Percentiles rank a stretch among this genome's conserved stretches.
Conservation (phyloP, 2,329 filamentous ascomycete genomes). For the Beauveria medogensis region DNA sequence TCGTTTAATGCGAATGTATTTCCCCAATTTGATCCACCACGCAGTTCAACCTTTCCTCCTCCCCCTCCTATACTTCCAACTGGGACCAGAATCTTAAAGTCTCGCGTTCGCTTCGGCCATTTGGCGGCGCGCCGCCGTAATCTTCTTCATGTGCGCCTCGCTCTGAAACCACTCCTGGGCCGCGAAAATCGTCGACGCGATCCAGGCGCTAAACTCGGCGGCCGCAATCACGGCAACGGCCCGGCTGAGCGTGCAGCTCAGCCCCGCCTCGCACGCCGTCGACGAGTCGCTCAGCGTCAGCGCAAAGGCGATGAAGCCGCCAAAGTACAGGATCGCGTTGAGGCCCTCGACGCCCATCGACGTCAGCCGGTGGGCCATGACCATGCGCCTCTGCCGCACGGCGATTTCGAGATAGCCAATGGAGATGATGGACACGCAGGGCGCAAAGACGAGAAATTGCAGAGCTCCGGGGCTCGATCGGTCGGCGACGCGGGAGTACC, state of each 20-base stretch:
- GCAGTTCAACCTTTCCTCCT: neutral
- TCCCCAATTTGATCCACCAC: neutral
- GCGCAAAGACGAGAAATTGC: constrained; percentile 49
- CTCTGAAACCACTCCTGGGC: constrained; percentile 40
- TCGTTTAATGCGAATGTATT: neutral
- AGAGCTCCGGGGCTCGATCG: constrained; percentile 46
- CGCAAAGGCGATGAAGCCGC: constrained; percentile 50
- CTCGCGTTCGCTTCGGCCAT: constrained; percentile 28
- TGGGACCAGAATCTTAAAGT: neutral
- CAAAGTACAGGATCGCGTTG: constrained; percentile 51
- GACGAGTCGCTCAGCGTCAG: constrained; percentile 45
- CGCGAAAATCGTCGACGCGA: constrained; percentile 36
- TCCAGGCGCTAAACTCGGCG: constrained; percentile 46
- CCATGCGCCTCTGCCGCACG: constrained; percentile 29
- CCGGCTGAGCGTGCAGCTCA: constrained; percentile 47
- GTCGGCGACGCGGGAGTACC: constrained; percentile 49
- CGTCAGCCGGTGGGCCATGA: constrained; percentile 40
- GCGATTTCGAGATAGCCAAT: constrained; percentile 44
- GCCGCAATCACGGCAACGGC: constrained; percentile 47
- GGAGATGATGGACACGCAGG: constrained; percentile 46
- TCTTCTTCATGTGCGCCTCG: constrained; percentile 25
- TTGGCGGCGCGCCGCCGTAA: constrained; percentile 18
- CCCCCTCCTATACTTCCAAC: too few relatives aligned
- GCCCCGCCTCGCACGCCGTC: constrained; percentile 36
- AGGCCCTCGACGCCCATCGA: constrained; percentile 40